Base-by-base conservation (phyloP, 805 yeast species). In the Schwanniomyces yamadae region DNA sequence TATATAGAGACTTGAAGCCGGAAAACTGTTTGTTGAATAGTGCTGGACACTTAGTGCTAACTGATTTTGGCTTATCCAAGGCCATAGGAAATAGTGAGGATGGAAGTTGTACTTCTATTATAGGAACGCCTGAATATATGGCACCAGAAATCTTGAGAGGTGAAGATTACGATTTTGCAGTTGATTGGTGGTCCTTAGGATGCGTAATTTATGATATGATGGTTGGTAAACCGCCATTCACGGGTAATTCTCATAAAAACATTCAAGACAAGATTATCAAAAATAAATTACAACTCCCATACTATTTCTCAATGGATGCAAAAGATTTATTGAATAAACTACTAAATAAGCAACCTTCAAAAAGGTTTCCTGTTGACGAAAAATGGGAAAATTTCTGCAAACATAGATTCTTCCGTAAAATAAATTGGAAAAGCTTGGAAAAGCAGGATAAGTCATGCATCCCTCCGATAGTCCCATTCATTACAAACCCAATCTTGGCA, bases 141-240 rank as follows among this genome's bases (percentile, higher is more conserved):
- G 96, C 96, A 0, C 96, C 96, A 2, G 96, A 88, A 55, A 82
- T 89, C 21, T 65, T 88, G 18, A 77, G 74, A 39, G 95, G 95
- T 15, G 75, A 80, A 47, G 77, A 79, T 12, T 89, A 88, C 57
- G 88, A 83, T 48, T 82, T 77, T 36, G 72, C 79, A 21, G 93
- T 89, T 32, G 96, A 88, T 57, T 87, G 95, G 85, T 88, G 95
- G 88, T 86, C 95, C 0, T 62, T 89, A 22, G 96, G 96, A 0
- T 84, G 95, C 31, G 82, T 88, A 5, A 64, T 82, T 32, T 84
- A 65, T 50, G 95, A 89, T 55, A 73, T 88, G 74, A 66, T 88
- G 33, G 82, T 90, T 0, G 96, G 96, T 0, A 72, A 80, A 31
- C 95, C 96, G 0, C 96, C 96, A 1, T 87, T 85, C 58, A 84